phyloP scores from a whole-genome alignment of 2,329 filamentous ascomycete genomes.

The Ophiostoma novo-ulmi region DNA sequence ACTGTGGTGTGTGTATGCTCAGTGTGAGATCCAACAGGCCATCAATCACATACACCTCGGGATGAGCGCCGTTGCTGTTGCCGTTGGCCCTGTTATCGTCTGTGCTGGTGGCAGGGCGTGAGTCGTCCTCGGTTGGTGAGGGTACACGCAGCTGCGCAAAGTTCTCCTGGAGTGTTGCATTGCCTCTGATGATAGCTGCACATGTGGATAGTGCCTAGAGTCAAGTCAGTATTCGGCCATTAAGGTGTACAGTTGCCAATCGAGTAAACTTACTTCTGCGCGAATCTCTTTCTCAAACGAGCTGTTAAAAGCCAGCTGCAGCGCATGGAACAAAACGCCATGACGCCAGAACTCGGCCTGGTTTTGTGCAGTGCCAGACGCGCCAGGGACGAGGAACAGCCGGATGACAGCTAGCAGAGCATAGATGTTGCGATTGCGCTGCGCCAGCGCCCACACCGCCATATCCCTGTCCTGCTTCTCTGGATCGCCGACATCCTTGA shows the following conservation, averaged over 20 bases:
- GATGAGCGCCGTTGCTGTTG: conserved; percentile 29
- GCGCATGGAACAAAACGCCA: conserved; percentile 69
- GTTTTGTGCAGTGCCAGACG: conserved; percentile 73
- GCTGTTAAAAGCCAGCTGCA: conserved; percentile 76
- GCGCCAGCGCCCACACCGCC: conserved; percentile 68
- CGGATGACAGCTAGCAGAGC: conserved; percentile 81
- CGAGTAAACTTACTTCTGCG: conserved; percentile 57
- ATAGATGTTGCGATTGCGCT: conserved; percentile 86
- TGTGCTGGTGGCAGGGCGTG: conserved; percentile 17
- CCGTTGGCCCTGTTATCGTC: neutral
- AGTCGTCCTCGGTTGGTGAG: conserved; percentile 41
- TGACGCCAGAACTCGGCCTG: conserved; percentile 81
- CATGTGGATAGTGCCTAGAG: conserved; percentile 71
- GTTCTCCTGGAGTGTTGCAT: conserved; percentile 72
- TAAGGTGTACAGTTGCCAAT: neutral
- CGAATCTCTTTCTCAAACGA: conserved; percentile 70
- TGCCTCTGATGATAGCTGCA: conserved; percentile 81
- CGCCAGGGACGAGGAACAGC: conserved; percentile 78
- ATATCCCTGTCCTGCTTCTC: conserved; percentile 48
- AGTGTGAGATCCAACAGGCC: conserved; percentile 80
- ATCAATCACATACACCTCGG: conserved; percentile 83
- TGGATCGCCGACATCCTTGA: conserved; percentile 46
- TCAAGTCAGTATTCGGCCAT: neutral
- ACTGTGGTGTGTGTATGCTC: conserved; percentile 57
- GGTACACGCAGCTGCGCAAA: conserved; percentile 83